Evolutionary conservation across 805 yeast genomes (phyloP).

Genomic region (Wickerhamiella azyma): DNA sequence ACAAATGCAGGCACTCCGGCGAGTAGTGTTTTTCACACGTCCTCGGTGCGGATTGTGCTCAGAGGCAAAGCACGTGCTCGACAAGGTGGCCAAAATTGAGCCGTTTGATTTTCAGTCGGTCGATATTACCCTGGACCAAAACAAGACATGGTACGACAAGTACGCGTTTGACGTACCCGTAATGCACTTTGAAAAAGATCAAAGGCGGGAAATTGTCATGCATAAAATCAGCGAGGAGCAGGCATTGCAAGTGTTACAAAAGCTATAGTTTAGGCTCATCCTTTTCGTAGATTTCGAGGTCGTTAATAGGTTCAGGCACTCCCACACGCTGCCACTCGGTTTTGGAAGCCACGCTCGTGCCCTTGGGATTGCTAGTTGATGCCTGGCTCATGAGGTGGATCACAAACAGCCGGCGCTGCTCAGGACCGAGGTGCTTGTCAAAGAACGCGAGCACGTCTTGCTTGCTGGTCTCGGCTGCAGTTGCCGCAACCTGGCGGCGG

Average conservation of each 20-base stretch:
- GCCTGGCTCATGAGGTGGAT: constrained; percentile 39
- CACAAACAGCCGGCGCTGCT: constrained; percentile 32
- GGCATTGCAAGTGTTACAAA: constrained; percentile 7
- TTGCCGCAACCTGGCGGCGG: constrained; percentile 41
- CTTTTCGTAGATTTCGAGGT: constrained; percentile 3
- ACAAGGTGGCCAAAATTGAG: constrained; percentile 11
- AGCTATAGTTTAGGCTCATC: constrained; percentile 5
- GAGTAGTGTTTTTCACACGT: constrained; percentile 23
- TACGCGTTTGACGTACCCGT: constrained; percentile 30
- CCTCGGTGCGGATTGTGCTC: constrained; percentile 28
- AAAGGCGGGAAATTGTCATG: constrained; percentile 17
- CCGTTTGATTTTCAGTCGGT: constrained; percentile 19
- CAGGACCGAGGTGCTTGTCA: constrained; percentile 31
- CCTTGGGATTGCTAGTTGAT: constrained; percentile 30
- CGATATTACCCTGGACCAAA: constrained; percentile 25
- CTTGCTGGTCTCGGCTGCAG: constrained; percentile 40
- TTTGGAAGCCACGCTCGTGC: neutral
- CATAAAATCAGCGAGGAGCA: constrained; percentile 19
- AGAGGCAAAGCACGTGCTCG: constrained; percentile 21
- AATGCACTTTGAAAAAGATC: constrained; percentile 16
- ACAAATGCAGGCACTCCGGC: neutral
- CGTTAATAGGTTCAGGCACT: neutral
- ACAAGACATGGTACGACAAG: constrained; percentile 25
- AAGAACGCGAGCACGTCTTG: constrained; percentile 46
- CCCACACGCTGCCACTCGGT: neutral